Evolutionary conservation across 108 stramenopile species (phyloP).

Genomic region (Chaetoceros muelleri): DNA sequence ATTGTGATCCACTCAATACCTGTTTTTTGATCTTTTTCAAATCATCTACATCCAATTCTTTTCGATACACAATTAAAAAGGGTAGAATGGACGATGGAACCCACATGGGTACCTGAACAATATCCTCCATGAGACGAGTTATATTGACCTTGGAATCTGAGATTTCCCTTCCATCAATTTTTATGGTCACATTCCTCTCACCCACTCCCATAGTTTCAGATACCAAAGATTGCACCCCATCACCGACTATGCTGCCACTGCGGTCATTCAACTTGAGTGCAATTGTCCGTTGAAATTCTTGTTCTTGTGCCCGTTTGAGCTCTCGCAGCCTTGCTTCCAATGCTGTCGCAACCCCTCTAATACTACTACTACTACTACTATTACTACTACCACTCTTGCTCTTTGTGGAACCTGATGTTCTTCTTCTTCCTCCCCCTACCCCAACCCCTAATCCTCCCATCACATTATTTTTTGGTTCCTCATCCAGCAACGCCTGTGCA

Average conservation of each 20-base stretch:
- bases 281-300: constrained; percentile 14
- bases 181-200: constrained; percentile 8
- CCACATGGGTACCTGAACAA: constrained; percentile 53
- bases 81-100: constrained; percentile 42
- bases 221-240: neutral
- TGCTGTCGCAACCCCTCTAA: constrained; percentile 16
- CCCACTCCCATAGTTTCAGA: neutral
- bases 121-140: constrained; percentile 15
- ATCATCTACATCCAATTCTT: constrained; percentile 24
- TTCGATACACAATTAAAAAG: constrained; percentile 25
- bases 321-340: constrained; percentile 20
- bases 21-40: constrained; percentile 38
- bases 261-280: constrained; percentile 7
- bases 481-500: constrained; percentile 22
- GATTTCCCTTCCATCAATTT: neutral
- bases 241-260: neutral
- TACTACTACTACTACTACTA: constrained; percentile 11
- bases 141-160: constrained; percentile 3
- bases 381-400: neutral
- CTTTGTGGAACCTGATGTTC: constrained; percentile 3
- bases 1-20: constrained; percentile 34
- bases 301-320: constrained; percentile 14
- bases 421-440: constrained; percentile 5
- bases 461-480: constrained; percentile 11
- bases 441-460: constrained; percentile 9